These are phyloP conservation scores for Centrapalus pauciflorus DNA, from an alignment of 129 eudicot genomes.

Conservation along the genomic window DNA sequence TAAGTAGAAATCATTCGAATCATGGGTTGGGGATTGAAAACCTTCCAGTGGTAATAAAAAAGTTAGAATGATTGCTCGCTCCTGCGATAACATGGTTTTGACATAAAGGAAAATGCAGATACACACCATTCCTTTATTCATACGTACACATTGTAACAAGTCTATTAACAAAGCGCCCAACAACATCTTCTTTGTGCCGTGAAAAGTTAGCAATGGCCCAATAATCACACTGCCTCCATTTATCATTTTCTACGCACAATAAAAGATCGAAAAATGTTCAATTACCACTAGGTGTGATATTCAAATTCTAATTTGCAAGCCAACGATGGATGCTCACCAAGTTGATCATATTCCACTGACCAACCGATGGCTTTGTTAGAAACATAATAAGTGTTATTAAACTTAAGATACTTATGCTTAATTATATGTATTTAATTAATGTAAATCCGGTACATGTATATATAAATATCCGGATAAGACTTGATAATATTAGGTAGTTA, in stretches of 20 bases:
- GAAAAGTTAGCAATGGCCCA: conserved; percentile 73
- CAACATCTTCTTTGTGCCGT: conserved; percentile 15
- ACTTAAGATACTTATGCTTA: too few species aligned
- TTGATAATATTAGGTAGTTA: too few species aligned
- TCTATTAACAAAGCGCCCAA: conserved; percentile 27
- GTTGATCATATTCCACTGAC: conserved; percentile 80
- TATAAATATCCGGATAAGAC: too few species aligned
- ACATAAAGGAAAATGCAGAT: not conserved
- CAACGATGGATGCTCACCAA: conserved; percentile 32
- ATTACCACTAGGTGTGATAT: too few species aligned
- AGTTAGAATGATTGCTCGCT: not conserved
- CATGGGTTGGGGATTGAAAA: conserved; percentile 33
- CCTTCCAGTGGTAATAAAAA: conserved; percentile 19
- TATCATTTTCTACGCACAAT: conserved; percentile 57
- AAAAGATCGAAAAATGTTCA: not conserved
- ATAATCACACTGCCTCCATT: conserved; percentile 41
- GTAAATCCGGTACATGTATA: too few species aligned
- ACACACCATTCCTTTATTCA: conserved; percentile 68
- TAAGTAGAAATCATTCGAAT: conserved; percentile 24
- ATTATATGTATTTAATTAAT: too few species aligned
- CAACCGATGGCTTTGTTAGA: conserved; percentile 61
- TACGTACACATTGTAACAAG: conserved; percentile 56
- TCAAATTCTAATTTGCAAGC: not conserved
- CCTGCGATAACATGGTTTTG: not conserved
- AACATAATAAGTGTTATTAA: too few species aligned